These are phyloP conservation scores for Jackrogersella minutella DNA, from an alignment of 495 filamentous ascomycete species.

Conservation along the genomic window DNA sequence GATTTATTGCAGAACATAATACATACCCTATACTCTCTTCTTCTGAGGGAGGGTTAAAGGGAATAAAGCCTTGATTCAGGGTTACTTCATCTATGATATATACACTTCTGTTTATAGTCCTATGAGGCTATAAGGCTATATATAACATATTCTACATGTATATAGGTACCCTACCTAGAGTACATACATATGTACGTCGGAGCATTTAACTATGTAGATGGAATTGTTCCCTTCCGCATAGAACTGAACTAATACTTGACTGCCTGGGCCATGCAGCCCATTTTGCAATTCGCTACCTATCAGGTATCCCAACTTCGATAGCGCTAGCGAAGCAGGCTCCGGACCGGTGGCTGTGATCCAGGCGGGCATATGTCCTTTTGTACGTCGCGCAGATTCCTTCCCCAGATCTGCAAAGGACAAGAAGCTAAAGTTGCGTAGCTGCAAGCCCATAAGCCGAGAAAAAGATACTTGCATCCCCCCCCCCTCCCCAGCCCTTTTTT, in stretches of 20 bases:
- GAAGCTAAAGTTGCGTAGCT: neutral
- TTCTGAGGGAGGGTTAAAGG: neutral
- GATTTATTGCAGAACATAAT: neutral
- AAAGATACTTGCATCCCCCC: too few relatives aligned
- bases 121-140: constrained; percentile 3
- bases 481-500: too few relatives aligned
- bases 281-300: too few relatives aligned
- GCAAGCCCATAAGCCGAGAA: neutral
- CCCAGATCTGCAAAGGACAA: constrained; percentile 25
- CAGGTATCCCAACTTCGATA: too few relatives aligned
- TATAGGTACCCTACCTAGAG: too few relatives aligned
- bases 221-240: too few relatives aligned
- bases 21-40: too few relatives aligned
- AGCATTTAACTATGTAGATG: neutral
- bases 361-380: constrained; percentile 14
- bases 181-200: neutral
- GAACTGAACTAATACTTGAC: constrained; percentile 4
- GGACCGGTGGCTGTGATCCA: constrained; percentile 26
- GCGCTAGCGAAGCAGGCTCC: constrained; percentile 41
- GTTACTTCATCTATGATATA: too few relatives aligned
- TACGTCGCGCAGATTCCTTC: constrained; percentile 18
- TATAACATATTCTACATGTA: too few relatives aligned
- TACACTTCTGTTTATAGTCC: neutral
- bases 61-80: neutral
- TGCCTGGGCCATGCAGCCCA: constrained; percentile 24